Conservation (phyloP, 108 stramenopile genomes). For the Mayamaea pseudoterrestris region DNA sequence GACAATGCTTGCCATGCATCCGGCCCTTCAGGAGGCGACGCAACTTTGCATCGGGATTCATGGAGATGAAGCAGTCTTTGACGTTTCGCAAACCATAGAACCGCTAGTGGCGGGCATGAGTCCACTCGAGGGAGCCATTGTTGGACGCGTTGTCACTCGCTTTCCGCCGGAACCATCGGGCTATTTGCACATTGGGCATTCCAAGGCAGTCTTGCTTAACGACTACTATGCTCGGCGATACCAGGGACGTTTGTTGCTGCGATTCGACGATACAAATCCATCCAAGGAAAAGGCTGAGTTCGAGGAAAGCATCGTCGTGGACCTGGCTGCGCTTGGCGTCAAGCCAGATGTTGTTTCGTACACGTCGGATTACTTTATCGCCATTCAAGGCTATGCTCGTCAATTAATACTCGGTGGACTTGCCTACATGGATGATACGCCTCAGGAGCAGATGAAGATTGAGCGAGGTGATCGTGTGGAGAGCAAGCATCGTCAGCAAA, state of each 20-base stretch:
- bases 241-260: constrained; percentile 80
- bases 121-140: constrained; percentile 76
- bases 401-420: constrained; percentile 82
- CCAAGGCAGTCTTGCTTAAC: constrained; percentile 96
- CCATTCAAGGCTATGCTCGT: constrained; percentile 76
- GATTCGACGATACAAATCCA: constrained; percentile 99
- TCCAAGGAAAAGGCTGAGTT: constrained; percentile 99
- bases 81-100: constrained; percentile 24
- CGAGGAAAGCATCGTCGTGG: constrained; percentile 80
- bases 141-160: constrained; percentile 83
- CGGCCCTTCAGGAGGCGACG: constrained; percentile 60
- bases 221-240: constrained; percentile 96
- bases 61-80: constrained; percentile 42
- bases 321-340: constrained; percentile 71
- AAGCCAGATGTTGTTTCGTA: constrained; percentile 83
- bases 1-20: constrained; percentile 47
- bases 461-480: constrained; percentile 69
- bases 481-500: constrained; percentile 72
- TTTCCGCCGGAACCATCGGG: constrained; percentile 99
- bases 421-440: constrained; percentile 99
- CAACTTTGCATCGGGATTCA: constrained; percentile 59
- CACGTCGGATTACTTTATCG: constrained; percentile 90
- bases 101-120: constrained; percentile 65
- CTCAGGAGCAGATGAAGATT: constrained; percentile 87
- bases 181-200: constrained; percentile 98